Evolutionary conservation across 257 asterid genomes (phyloP).

Genomic region (Nyctanthes arbortristis): DNA sequence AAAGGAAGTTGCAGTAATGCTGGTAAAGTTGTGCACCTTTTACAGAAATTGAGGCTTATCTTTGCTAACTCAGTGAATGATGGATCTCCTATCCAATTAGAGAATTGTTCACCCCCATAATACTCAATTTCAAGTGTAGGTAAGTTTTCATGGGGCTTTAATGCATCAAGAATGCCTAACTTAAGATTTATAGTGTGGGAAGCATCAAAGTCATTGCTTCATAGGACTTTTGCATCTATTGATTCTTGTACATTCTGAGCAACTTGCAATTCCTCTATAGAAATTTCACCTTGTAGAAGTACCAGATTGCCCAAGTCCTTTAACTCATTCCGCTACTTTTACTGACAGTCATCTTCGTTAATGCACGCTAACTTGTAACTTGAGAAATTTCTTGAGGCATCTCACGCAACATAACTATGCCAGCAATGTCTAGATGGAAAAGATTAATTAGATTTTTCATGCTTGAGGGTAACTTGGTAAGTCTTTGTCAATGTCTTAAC

Average conservation of each 20-base stretch:
- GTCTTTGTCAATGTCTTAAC: conserved; percentile 2
- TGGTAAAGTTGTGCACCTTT: conserved; percentile 19
- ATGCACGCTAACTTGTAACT: conserved; percentile 22
- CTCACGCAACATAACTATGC: conserved; percentile 16
- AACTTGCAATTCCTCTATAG: conserved; percentile 13
- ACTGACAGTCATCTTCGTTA: conserved; percentile 18
- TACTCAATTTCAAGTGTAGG: conserved; percentile 2
- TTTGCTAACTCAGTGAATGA: conserved; percentile 7
- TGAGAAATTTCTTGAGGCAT: conserved; percentile 28
- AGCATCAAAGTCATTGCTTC: conserved; percentile 10
- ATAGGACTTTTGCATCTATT: conserved; percentile 20
- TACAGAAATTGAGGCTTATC: conserved; percentile 14
- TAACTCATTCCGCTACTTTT: conserved; percentile 17
- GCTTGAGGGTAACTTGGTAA: conserved; percentile 9
- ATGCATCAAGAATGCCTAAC: conserved; percentile 14
- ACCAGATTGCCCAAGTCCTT: conserved; percentile 20
- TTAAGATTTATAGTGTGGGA: conserved; percentile 14
- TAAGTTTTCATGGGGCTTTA: conserved; percentile 16
- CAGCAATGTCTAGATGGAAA: conserved; percentile 27
- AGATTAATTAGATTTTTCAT: conserved; percentile 21
- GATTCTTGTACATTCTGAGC: conserved; percentile 16
- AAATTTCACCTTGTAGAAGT: conserved; percentile 8
- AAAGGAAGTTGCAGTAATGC: conserved; percentile 24
- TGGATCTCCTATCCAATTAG: conserved; percentile 19
- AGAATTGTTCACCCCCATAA: conserved; percentile 15